These are phyloP conservation scores for Aschersonia sp. DNA, from an alignment of 2,329 filamentous ascomycete species.

Conservation along the genomic window DNA sequence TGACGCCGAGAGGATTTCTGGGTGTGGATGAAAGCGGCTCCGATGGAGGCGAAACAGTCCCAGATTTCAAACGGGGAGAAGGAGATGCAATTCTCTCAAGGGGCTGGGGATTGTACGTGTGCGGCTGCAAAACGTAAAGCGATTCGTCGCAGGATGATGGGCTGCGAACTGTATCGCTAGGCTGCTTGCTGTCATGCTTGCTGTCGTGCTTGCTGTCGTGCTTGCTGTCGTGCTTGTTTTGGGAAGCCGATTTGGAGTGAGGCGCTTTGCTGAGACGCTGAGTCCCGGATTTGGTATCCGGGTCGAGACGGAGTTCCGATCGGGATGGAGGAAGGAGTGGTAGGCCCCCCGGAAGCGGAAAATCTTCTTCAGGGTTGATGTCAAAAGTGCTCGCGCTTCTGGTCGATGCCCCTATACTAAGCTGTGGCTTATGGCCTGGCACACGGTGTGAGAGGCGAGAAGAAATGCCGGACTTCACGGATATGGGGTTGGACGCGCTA, in stretches of 20 bases:
- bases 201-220: neutral
- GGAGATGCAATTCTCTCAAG: neutral
- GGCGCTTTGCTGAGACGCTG: neutral
- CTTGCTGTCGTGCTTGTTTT: neutral
- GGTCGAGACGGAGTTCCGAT: neutral
- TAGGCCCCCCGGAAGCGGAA: conserved; percentile 9
- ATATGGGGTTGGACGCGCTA: conserved; percentile 1
- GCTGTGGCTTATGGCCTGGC: conserved; percentile 1
- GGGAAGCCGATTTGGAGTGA: neutral
- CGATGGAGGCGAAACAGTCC: neutral
- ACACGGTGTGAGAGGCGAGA: conserved; percentile 2
- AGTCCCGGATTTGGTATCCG: neutral
- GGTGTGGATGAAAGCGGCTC: neutral
- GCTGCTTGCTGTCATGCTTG: neutral
- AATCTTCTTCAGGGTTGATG: conserved; percentile 8
- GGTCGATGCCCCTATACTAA: conserved; percentile 7
- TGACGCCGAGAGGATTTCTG: conserved; percentile 1
- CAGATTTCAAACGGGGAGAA: neutral
- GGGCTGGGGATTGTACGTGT: conserved; percentile 35
- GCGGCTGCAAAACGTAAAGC: conserved; percentile 39
- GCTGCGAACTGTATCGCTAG: conserved; percentile 6
- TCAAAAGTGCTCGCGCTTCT: conserved; percentile 4
- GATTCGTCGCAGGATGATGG: conserved; percentile 16
- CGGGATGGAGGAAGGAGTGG: conserved; percentile 8
- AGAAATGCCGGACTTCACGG: conserved; percentile 3